Base-by-base conservation (phyloP, 2,329 filamentous ascomycete genomes). In the Fusarium stilboides region DNA sequence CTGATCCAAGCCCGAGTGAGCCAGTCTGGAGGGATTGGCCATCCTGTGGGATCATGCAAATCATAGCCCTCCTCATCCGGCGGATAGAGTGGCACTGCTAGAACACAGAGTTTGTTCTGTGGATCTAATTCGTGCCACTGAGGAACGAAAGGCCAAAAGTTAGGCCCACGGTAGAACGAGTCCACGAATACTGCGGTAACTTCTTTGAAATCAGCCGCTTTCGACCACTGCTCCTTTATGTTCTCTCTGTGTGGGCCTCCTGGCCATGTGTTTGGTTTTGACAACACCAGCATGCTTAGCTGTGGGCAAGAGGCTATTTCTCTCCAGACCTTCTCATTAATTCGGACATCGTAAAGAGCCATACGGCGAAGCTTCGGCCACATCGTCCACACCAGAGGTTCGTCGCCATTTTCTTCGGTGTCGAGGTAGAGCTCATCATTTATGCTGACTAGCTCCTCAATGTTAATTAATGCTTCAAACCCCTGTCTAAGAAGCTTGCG, bases 401-500 rank as follows among this genome's bases (percentile, higher is more conserved):
- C 63, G 17, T 9, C 10, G 2, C 1, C 2, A 13, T 14, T 2
- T 7, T 20, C 12, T 4, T 17, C 12, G 2, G 57, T 62, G 1
- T 19, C 42, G 3, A 75, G 34, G 28, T 24, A 65, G 2, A 75
- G 50, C 20, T 73, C 61, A 19, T 75, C 74, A 6, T 58, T 52
- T 8, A 75, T 39, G 22, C 72, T 74, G 22, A 70, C 54, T 8
- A 75, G 57, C 12, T 75, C 74, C 51, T 75, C 72, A 2, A 76
- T 1, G 5, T 75, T 68, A 4, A 61, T 54, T 1, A 76, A 42
- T 1, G 71, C 57, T 19, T 71, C 60, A 2, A 76, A 75, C 0
- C 57, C 74, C 0, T 49, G 39, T 19, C 72, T 65, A 1, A 75
- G 53, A 2, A 66, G 13, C 2, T 49, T 45, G 2, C 59, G 26